Evolutionary conservation across 2,329 filamentous ascomycete genomes (phyloP).

Genomic region (Paraphaeosphaeria sporulosa): DNA sequence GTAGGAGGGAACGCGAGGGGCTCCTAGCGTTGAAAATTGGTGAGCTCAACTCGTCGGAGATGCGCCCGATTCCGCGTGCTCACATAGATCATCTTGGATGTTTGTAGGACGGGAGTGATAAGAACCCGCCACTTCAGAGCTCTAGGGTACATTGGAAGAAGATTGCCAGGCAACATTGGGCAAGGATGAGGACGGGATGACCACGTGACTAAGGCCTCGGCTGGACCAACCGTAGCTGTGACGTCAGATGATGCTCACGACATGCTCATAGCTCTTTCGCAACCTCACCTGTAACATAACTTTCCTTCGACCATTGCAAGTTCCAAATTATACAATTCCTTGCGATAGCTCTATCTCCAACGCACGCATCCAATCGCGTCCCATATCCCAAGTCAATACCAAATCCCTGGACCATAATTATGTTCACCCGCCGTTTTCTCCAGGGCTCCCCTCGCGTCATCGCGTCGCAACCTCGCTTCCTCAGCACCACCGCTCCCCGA

Average conservation of each 20-base stretch:
- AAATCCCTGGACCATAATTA: slow-evolving; percentile 21
- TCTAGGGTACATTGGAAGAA: too few relatives aligned
- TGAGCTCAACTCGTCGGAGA: slow-evolving; percentile 1
- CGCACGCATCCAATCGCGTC: background rate
- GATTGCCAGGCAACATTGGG: too few relatives aligned
- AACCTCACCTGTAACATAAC: background rate
- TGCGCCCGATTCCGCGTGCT: background rate
- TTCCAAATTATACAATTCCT: slow-evolving; percentile 6
- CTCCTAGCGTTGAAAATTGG: background rate
- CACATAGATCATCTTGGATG: background rate
- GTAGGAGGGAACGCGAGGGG: background rate
- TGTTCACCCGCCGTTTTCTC: slow-evolving; percentile 33
- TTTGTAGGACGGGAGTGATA: too few relatives aligned
- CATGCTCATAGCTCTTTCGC: slow-evolving; percentile 7
- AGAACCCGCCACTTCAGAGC: too few relatives aligned
- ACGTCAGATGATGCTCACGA: slow-evolving; percentile 16
- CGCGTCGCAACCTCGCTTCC: slow-evolving; percentile 25
- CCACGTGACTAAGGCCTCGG: slow-evolving; percentile 6
- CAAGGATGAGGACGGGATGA: too few relatives aligned
- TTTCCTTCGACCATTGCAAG: slow-evolving; percentile 8
- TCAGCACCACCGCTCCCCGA: slow-evolving; percentile 30
- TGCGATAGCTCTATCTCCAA: background rate
- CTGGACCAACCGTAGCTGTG: slow-evolving; percentile 4
- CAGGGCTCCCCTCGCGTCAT: slow-evolving; percentile 17
- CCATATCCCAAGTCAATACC: background rate